phyloP scores from a whole-genome alignment of 2,329 filamentous ascomycete genomes.

The Ramularia endophylla region DNA sequence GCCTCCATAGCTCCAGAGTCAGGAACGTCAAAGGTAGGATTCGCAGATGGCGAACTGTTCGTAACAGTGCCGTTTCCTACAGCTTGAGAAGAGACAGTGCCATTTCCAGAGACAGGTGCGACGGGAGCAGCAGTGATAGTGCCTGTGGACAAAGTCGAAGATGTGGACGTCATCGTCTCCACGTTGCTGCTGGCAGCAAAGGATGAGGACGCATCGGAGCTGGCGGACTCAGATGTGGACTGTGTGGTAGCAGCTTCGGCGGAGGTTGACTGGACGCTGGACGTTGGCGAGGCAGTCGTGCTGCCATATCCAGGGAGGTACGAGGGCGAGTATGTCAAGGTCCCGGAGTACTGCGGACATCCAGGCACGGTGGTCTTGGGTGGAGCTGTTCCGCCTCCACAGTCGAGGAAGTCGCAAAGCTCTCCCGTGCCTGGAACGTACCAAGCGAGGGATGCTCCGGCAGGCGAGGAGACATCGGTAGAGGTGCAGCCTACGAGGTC shows the following conservation, averaged over 20 bases:
- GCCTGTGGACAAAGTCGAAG: neutral
- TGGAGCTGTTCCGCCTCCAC: slow-evolving; percentile 60
- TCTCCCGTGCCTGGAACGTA: slow-evolving; percentile 60
- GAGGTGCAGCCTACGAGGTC: slow-evolving; percentile 42
- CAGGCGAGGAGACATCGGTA: slow-evolving; percentile 29
- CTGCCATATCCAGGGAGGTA: slow-evolving; percentile 38
- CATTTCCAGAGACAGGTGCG: neutral
- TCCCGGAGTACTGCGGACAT: slow-evolving; percentile 52
- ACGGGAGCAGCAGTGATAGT: neutral
- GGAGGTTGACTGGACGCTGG: slow-evolving; percentile 4
- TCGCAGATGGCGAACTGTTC: neutral
- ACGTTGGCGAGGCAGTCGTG: slow-evolving; percentile 6
- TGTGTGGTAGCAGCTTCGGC: slow-evolving; percentile 1
- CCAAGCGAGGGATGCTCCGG: slow-evolving; percentile 49
- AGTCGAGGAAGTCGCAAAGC: slow-evolving; percentile 59
- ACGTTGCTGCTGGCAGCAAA: neutral
- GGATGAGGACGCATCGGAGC: neutral
- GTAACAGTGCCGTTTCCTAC: neutral
- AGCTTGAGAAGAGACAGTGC: neutral
- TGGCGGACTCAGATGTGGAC: neutral
- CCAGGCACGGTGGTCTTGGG: slow-evolving; percentile 58
- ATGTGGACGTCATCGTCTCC: neutral
- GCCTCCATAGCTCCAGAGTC: slow-evolving; percentile 44
- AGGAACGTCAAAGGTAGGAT: neutral
- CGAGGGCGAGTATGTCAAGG: slow-evolving; percentile 48